These are phyloP conservation scores for Ogataea sp. DNA, from an alignment of 805 yeast species.

Conservation along the genomic window DNA sequence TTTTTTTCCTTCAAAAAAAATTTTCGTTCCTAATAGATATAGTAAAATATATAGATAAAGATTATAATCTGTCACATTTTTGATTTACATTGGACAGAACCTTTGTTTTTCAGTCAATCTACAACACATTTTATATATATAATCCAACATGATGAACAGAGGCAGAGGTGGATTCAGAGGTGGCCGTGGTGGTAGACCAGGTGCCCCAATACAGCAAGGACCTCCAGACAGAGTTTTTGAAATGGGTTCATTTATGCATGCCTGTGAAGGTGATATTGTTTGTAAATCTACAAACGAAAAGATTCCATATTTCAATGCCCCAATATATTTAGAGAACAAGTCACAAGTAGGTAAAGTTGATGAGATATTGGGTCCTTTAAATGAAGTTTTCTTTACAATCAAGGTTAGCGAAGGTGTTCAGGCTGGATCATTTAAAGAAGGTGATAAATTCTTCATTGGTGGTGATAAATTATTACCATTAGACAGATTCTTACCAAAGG, in stretches of 20 bases:
- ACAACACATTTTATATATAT: not conserved
- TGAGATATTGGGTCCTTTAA: conserved; percentile 94
- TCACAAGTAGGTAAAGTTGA: conserved; percentile 96
- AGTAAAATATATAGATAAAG: too few species aligned
- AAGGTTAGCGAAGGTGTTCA: conserved; percentile 96
- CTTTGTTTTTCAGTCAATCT: not conserved
- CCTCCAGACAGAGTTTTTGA: conserved; percentile 95
- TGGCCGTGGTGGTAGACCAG: conserved; percentile 64
- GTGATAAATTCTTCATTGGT: conserved; percentile 93
- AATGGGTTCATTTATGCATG: conserved; percentile 87
- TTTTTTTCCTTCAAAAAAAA: not conserved
- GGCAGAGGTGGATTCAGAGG: conserved; percentile 58
- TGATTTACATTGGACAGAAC: not conserved
- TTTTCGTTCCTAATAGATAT: not conserved
- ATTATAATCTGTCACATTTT: not conserved
- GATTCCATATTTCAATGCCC: conserved; percentile 97
- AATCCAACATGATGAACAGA: conserved; percentile 51
- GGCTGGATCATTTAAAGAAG: conserved; percentile 86
- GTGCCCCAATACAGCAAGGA: conserved; percentile 74
- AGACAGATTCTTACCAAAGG: conserved; percentile 95
- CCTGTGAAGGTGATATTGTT: conserved; percentile 95
- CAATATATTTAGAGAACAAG: conserved; percentile 93
- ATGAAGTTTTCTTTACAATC: conserved; percentile 96
- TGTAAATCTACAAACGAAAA: conserved; percentile 92
- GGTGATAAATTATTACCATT: conserved; percentile 92